phyloP scores from a whole-genome alignment of 179 eudicot species.

The Sideroxylon spinosum region DNA sequence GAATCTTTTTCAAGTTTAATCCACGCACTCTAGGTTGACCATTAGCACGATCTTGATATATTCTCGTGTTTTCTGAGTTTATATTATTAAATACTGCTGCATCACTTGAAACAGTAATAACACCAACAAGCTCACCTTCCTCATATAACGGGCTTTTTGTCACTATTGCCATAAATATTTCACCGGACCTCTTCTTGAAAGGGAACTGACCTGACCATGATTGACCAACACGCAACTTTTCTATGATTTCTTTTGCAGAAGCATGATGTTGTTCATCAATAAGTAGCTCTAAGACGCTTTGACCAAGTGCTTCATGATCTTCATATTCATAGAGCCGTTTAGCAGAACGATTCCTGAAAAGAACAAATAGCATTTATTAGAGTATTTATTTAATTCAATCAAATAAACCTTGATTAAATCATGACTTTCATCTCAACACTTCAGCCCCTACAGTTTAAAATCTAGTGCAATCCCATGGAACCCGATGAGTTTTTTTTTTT shows the following conservation, averaged over 20 bases:
- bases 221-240: constrained; percentile 45
- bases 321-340: constrained; percentile 75
- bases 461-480: too few relatives aligned
- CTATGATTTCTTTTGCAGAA: constrained; percentile 35
- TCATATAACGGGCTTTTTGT: constrained; percentile 67
- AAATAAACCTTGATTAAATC: too few relatives aligned
- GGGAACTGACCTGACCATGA: constrained; percentile 91
- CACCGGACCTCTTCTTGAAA: constrained; percentile 59
- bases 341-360: constrained; percentile 66
- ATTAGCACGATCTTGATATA: constrained; percentile 24
- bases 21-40: constrained; percentile 25
- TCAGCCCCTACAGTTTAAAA: too few relatives aligned
- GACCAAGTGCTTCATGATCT: constrained; percentile 61
- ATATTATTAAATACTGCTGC: constrained; percentile 47
- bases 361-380: too few relatives aligned
- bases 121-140: constrained; percentile 70
- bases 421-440: too few relatives aligned
- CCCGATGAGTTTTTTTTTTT: too few relatives aligned
- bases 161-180: constrained; percentile 62
- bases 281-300: constrained; percentile 43
- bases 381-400: too few relatives aligned
- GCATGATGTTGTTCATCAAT: constrained; percentile 43
- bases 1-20: constrained; percentile 45
- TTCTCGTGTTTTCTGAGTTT: constrained; percentile 26
- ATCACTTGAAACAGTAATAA: constrained; percentile 82